These are phyloP conservation scores for Penicillium expansum DNA, from an alignment of 2,329 filamentous ascomycete genomes.

Conservation along the genomic window DNA sequence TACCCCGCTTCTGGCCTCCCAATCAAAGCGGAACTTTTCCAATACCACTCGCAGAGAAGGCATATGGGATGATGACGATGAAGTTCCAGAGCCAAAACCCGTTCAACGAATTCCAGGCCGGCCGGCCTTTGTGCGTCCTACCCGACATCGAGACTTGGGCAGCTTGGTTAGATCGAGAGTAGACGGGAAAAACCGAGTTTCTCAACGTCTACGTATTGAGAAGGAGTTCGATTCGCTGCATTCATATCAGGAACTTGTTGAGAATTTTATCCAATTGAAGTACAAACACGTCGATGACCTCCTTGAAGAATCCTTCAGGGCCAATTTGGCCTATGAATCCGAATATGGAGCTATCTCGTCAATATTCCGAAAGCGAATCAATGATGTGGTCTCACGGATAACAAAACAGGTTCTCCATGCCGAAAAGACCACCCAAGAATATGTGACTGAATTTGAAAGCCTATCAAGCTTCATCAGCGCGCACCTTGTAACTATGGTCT, in stretches of 20 bases:
- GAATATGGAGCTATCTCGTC: not conserved
- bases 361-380: not conserved
- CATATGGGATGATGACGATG: slow-evolving; percentile 8
- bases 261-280: not conserved
- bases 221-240: not conserved
- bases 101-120: not conserved
- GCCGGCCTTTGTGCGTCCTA: not conserved
- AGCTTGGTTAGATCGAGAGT: slow-evolving; percentile 1
- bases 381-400: not conserved
- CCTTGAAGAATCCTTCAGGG: not conserved
- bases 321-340: not conserved
- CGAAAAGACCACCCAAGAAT: not conserved
- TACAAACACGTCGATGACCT: slow-evolving; percentile 1
- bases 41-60: not conserved
- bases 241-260: not conserved
- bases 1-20: not conserved
- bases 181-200: not conserved
- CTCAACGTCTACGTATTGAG: not conserved
- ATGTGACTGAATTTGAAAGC: not conserved
- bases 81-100: not conserved
- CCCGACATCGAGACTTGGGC: not conserved
- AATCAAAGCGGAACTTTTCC: not conserved
- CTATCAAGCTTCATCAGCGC: not conserved
- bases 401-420: not conserved
- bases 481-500: not conserved